Evolutionary conservation across 2,329 filamentous ascomycete genomes (phyloP).

Genomic region (Teratosphaeria epicoccoides): DNA sequence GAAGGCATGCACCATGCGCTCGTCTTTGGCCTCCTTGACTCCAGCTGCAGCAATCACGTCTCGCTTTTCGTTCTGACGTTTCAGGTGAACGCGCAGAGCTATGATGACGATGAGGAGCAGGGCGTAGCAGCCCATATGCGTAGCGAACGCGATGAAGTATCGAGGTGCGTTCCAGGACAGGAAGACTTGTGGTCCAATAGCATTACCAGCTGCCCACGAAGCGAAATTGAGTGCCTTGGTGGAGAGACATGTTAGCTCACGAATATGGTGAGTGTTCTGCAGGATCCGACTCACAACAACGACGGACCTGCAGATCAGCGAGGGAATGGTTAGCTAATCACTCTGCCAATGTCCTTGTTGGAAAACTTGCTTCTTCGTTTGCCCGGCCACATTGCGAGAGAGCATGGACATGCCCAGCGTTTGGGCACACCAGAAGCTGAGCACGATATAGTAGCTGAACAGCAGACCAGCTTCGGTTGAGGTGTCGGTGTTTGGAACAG

Average conservation of each 20-base stretch:
- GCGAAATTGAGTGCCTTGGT: constrained; percentile 61
- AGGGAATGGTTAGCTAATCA: not conserved
- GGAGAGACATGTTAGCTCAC: constrained; percentile 29
- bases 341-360: not conserved
- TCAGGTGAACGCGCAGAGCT: constrained; percentile 31
- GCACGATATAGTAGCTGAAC: constrained; percentile 62
- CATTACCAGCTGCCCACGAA: constrained; percentile 58
- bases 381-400: constrained; percentile 55
- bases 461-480: constrained; percentile 53
- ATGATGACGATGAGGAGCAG: constrained; percentile 33
- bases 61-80: constrained; percentile 31
- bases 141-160: constrained; percentile 60
- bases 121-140: constrained; percentile 60
- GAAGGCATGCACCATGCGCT: constrained; percentile 22
- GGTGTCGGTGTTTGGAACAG: constrained; percentile 47
- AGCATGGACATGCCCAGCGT: constrained; percentile 19
- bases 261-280: too few species aligned
- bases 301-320: not conserved
- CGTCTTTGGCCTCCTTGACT: constrained; percentile 14
- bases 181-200: constrained; percentile 58
- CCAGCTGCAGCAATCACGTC: constrained; percentile 22
- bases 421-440: constrained; percentile 64
- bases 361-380: constrained; percentile 52
- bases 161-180: constrained; percentile 48
- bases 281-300: not conserved